These are phyloP conservation scores for Apiospora aurea DNA, from an alignment of 2,329 filamentous ascomycete species.

Conservation along the genomic window DNA sequence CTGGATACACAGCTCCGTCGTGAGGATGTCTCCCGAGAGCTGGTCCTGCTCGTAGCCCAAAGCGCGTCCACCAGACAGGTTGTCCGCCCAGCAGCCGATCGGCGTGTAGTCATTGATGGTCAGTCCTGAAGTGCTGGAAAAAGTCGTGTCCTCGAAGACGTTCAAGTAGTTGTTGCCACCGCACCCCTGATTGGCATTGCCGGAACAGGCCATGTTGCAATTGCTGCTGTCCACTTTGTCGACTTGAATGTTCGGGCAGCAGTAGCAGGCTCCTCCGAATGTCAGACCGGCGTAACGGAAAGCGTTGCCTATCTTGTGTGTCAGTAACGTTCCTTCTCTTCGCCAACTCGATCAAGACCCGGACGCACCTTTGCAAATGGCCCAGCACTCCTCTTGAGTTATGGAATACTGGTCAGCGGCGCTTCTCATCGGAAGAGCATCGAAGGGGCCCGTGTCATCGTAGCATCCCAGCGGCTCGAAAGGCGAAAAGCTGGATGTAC, in stretches of 20 bases:
- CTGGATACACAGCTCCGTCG: slow-evolving; percentile 1
- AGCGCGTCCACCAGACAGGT: background rate
- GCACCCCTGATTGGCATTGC: background rate
- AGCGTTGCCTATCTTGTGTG: background rate
- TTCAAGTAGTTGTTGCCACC: background rate
- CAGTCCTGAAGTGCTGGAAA: background rate
- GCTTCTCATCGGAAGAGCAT: background rate
- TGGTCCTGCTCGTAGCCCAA: background rate
- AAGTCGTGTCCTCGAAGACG: slow-evolving; percentile 10
- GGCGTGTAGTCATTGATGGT: background rate
- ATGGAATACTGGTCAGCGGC: background rate
- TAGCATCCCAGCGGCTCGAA: background rate
- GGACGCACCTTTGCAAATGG: slow-evolving; percentile 6
- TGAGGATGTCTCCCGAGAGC: background rate
- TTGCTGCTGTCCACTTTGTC: background rate
- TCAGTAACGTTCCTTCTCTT: background rate
- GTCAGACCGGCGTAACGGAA: background rate
- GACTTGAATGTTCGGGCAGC: background rate
- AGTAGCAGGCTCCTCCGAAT: slow-evolving; percentile 12
- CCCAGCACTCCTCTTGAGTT: background rate
- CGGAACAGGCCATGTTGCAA: background rate
- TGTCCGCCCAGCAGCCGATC: background rate
- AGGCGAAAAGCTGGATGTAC: background rate
- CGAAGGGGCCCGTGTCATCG: background rate
- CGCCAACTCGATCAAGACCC: background rate